Base-by-base conservation (phyloP, 371 early-diverging fungal genomes). In the Agmasoma carcini region DNA sequence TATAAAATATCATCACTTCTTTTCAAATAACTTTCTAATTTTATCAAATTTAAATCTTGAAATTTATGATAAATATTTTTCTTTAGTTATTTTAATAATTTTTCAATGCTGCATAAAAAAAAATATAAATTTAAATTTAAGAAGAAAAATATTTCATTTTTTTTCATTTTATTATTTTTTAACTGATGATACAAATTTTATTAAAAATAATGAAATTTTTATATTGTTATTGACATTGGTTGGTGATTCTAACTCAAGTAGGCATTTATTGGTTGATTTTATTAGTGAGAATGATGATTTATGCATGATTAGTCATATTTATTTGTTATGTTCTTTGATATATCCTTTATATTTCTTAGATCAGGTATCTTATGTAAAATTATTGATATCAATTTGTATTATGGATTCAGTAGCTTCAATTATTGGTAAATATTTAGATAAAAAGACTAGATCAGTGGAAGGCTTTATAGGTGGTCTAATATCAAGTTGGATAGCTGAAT, bases 381-480 rank as follows among this genome's bases (percentile, higher is more conserved):
- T 31, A 19, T 17, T 64, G 25, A 66, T 65, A 39, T 33, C 64
- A 36, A 36, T 64, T 14, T 64, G 59, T 31, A 54, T 64, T 33
- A 12, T 65, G 34, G 64, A 64, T 36, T 49, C 61, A 22, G 38
- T 64, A 25, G 63, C 64, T 12, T 64, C 64, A 14, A 52, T 64
- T 47, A 25, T 36, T 45, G 63, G 63, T 11, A 34, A 40, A 7
- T 27, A 17, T 40, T 17, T 54, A 12, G 41, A 41, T 7, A 14
- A n/a, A 26, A 60, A 49, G 38, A 34, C 7, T 4, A 63, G 64
- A 38, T 61, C 61, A 9, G 7, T 64, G 12, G 20, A 19, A 15
- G 62, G 62, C 14, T 14, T 61, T n/a, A 14, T 61, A 9, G 26
- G 15, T 36, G 62, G 62, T 7, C 49, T 11, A 7, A n/a, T 47